These are phyloP conservation scores for Trametes elegans DNA, from an alignment of 768 basidiomycete species.

Conservation along the genomic window DNA sequence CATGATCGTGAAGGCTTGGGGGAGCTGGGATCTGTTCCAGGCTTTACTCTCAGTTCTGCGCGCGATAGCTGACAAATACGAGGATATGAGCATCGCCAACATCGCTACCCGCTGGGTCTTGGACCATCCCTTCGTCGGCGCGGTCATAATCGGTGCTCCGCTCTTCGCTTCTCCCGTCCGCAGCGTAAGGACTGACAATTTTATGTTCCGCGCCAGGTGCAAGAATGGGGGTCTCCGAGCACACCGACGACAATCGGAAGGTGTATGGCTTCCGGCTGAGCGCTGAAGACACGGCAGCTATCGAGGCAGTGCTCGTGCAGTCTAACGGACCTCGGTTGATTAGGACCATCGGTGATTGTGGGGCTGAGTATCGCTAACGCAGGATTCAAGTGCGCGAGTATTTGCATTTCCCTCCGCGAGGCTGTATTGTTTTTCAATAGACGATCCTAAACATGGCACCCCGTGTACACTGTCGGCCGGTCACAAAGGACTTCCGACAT, in stretches of 20 bases:
- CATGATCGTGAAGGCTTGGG: conserved; percentile 79
- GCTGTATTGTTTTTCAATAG: not conserved
- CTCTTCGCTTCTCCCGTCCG: not conserved
- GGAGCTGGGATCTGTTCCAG: conserved; percentile 75
- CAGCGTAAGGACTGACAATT: not conserved
- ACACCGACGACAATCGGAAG: conserved; percentile 63
- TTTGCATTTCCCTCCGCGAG: not conserved
- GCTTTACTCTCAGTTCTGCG: conserved; percentile 56
- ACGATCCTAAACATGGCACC: not conserved
- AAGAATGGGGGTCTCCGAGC: conserved; percentile 73
- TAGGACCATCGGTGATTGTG: conserved; percentile 75
- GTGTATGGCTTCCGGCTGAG: conserved; percentile 60
- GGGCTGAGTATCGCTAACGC: conserved; percentile 71
- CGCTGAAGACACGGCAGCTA: conserved; percentile 54
- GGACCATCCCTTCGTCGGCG: conserved; percentile 74
- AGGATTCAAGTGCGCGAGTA: not conserved
- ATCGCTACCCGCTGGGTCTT: conserved; percentile 82
- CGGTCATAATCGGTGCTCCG: conserved; percentile 68
- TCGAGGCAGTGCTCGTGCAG: conserved; percentile 58
- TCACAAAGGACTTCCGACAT: not conserved
- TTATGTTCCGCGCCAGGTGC: conserved; percentile 57
- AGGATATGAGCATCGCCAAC: conserved; percentile 68
- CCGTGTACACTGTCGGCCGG: not conserved
- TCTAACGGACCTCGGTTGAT: conserved; percentile 67
- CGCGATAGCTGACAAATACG: conserved; percentile 64